phyloP scores from a whole-genome alignment of 2,329 filamentous ascomycete species.

The Claviceps sp. region DNA sequence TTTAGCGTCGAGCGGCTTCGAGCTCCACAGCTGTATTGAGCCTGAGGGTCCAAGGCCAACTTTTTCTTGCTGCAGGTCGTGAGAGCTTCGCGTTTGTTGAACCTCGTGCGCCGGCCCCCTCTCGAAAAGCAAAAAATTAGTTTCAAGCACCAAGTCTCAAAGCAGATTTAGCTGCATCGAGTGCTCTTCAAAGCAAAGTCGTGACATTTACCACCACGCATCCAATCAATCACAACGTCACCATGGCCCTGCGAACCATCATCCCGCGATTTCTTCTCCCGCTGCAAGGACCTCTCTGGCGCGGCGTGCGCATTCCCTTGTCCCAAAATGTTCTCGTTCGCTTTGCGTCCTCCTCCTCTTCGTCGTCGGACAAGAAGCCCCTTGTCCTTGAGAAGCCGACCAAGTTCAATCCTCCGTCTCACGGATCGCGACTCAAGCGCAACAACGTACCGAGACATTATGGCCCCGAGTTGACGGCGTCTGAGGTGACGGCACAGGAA shows the following conservation, averaged over 20 bases:
- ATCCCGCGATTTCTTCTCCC: constrained; percentile 60
- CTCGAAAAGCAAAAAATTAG: not conserved
- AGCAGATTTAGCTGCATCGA: not conserved
- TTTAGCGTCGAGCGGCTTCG: not conserved
- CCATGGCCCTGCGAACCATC: constrained; percentile 33
- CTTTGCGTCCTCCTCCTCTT: constrained; percentile 17
- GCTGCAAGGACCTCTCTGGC: constrained; percentile 44
- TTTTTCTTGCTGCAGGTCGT: not conserved
- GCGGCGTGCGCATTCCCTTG: constrained; percentile 22
- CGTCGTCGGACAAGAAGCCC: constrained; percentile 26
- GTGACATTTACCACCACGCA: not conserved
- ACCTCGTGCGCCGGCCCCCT: not conserved
- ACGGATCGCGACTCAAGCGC: constrained; percentile 55
- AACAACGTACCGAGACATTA: constrained; percentile 50
- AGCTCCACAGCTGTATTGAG: not conserved
- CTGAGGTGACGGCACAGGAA: constrained; percentile 53
- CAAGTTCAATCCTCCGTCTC: constrained; percentile 85
- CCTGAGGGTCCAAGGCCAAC: constrained; percentile 6
- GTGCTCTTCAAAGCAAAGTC: not conserved
- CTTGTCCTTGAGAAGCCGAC: constrained; percentile 73
- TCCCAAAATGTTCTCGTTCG: constrained; percentile 23
- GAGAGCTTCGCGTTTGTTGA: not conserved
- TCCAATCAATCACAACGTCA: constrained; percentile 5
- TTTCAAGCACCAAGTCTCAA: too few relatives aligned
- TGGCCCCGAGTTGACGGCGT: constrained; percentile 54